Evolutionary conservation across 75 land plant species (phyloP), one percentile per base, ranked within the genome.

Genomic region (Ceratopteris richardii): DNA sequence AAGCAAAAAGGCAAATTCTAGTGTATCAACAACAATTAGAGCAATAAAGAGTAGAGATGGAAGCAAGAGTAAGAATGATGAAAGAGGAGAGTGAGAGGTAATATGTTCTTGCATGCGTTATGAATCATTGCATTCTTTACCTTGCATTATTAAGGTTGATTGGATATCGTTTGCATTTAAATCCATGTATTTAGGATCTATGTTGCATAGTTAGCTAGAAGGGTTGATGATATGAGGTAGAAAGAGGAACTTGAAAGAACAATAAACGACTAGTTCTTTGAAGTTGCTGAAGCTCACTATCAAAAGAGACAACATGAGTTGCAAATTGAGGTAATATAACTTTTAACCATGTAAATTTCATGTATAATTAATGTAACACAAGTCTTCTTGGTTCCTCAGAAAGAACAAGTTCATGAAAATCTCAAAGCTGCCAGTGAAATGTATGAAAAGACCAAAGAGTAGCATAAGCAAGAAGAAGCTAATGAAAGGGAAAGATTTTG

Each of bases 351-450:
- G n/a, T n/a, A n/a, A n/a, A n/a, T n/a, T n/a, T n/a, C n/a, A n/a
- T 48, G 9, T 6, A 13, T 48, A 17, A 21, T 13, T 14, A 21
- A 19, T 48, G 9, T 48, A 21, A 11, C 4, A 48, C 19, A 14
- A 13, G 20, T 48, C n/a, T n/a, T n/a, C n/a, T n/a, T n/a, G n/a
- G n/a, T n/a, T n/a, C 2, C 48, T 24, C 54, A 52, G 54, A 52
- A 26, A 26, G 54, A 52, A 28, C 54, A 52, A 23, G 54, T 52
- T 23, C 54, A 28, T 21, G 54, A 52, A 26, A 52, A 52, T 52
- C 54, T 52, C 13, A 52, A 23, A 24, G 54, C 54, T 52, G 54
- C 54, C 14, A 52, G 54, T 52, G 54, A 52, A 2, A 52, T 52
- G 54, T 52, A 52, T 52, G 28, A 52, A 52, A 52, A 23, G 5